Percentiles rank a stretch among this genome's conserved stretches.
Conservation (phyloP, 2,329 filamentous ascomycete genomes). For the Penicillium oxalicum region DNA sequence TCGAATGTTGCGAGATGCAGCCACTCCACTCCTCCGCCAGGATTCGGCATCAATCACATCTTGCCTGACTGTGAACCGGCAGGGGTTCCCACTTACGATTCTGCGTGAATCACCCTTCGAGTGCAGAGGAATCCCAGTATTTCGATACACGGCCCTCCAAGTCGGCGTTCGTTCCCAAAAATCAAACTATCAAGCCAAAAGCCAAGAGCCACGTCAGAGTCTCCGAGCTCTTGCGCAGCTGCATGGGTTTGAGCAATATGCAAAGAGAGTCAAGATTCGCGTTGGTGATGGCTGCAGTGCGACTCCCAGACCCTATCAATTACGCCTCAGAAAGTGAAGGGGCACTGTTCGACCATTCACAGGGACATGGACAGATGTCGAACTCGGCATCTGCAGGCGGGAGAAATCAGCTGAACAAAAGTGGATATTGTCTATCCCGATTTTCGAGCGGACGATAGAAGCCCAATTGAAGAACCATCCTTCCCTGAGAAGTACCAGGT, state of each 20-base stretch:
- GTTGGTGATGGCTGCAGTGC: slow-evolving; percentile 28
- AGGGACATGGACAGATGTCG: slow-evolving; percentile 34
- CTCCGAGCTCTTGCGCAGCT: slow-evolving; percentile 35
- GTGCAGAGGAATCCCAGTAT: slow-evolving; percentile 15
- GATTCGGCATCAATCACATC: background rate
- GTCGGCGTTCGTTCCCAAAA: slow-evolving; percentile 22
- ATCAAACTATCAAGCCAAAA: slow-evolving; percentile 28
- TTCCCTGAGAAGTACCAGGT: slow-evolving; percentile 18
- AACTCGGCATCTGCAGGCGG: slow-evolving; percentile 36
- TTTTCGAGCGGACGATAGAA: slow-evolving; percentile 13
- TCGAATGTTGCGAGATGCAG: slow-evolving; percentile 5
- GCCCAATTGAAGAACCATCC: slow-evolving; percentile 19
- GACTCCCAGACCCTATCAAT: slow-evolving; percentile 29
- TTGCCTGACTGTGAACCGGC: background rate
- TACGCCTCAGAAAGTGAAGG: slow-evolving; percentile 20
- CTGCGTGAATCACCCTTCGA: slow-evolving; percentile 9
- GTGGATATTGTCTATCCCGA: slow-evolving; percentile 20
- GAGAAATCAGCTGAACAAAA: slow-evolving; percentile 39
- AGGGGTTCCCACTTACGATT: slow-evolving; percentile 8
- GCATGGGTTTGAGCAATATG: slow-evolving; percentile 32
- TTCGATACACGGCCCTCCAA: slow-evolving; percentile 20
- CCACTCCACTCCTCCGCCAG: slow-evolving; percentile 9
- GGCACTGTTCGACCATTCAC: slow-evolving; percentile 31
- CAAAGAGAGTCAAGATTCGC: slow-evolving; percentile 31
- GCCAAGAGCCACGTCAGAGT: slow-evolving; percentile 38